phyloP scores from a whole-genome alignment of 2,329 filamentous ascomycete genomes.

The Fusarium sp. region DNA sequence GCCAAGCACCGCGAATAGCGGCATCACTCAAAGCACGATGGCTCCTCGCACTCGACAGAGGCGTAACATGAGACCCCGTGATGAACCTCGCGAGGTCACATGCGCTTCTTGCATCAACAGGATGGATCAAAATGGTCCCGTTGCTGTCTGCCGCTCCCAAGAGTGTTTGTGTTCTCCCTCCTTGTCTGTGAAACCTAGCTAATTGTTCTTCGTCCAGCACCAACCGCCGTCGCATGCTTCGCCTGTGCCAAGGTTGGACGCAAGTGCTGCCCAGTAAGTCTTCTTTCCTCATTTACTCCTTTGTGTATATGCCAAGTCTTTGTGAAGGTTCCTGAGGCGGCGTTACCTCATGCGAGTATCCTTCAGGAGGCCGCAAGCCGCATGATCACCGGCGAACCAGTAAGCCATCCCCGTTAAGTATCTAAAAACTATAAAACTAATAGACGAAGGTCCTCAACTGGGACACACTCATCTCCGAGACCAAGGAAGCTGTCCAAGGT shows the following conservation, averaged over 20 bases:
- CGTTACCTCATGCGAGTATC: background rate
- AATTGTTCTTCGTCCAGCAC: background rate
- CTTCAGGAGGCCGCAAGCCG: background rate
- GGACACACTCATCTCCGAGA: background rate
- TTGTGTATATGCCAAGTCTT: background rate
- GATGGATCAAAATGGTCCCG: background rate
- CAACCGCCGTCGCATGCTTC: background rate
- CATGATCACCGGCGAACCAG: background rate
- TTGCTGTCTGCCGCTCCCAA: background rate
- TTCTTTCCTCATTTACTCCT: background rate
- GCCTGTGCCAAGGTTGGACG: background rate
- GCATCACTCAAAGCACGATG: background rate
- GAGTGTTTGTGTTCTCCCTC: background rate
- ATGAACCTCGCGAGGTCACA: background rate
- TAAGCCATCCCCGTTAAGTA: background rate
- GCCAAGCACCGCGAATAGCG: background rate
- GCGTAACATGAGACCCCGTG: background rate
- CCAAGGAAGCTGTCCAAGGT: background rate
- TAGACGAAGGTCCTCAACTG: background rate
- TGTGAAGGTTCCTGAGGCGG: background rate
- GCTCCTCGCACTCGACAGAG: background rate
- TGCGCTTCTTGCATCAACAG: background rate
- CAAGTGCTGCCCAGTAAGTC: background rate
- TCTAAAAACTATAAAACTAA: background rate
- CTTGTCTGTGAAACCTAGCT: background rate